Percentiles rank a stretch among this genome's conserved stretches.
phyloP scores from a whole-genome alignment of 2,329 filamentous ascomycete species.

The Mollisia scopiformis region DNA sequence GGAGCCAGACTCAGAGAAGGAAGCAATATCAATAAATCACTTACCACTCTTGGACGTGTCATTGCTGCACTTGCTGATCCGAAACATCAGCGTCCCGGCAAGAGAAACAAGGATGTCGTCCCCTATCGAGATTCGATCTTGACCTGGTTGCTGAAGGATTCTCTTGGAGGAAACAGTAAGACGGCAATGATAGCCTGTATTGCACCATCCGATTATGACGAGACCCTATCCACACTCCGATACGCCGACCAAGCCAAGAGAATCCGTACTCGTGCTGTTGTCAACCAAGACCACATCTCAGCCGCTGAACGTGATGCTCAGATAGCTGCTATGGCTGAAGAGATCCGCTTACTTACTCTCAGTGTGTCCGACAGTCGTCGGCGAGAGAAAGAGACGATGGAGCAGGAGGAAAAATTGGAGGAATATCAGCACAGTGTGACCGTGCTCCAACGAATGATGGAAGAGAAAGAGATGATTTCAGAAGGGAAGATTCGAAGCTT shows the following conservation, averaged over 20 bases:
- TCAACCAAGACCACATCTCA: conserved; percentile 94
- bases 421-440: conserved; percentile 92
- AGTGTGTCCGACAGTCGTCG: conserved; percentile 66
- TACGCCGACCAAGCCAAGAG: conserved; percentile 98
- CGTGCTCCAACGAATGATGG: conserved; percentile 93
- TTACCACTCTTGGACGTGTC: conserved; percentile 92
- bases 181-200: conserved; percentile 99
- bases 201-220: conserved; percentile 92
- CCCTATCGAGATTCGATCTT: conserved; percentile 90
- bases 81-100: conserved; percentile 61
- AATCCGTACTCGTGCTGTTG: conserved; percentile 89
- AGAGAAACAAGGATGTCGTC: conserved; percentile 72
- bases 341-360: conserved; percentile 84
- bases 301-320: conserved; percentile 93
- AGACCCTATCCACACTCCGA: conserved; percentile 91
- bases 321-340: conserved; percentile 92
- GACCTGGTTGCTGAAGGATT: conserved; percentile 91
- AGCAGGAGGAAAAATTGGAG: conserved; percentile 81
- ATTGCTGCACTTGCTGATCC: conserved; percentile 84
- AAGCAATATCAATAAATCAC: conserved; percentile 98
- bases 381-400: conserved; percentile 71
- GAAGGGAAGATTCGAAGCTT: conserved; percentile 93
- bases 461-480: conserved; percentile 85
- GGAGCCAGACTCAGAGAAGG: conserved; percentile 90
- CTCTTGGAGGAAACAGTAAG: conserved; percentile 93